Evolutionary conservation across 1,284 basidiomycete genomes (phyloP).

Genomic region (Meripilus lineatus): DNA sequence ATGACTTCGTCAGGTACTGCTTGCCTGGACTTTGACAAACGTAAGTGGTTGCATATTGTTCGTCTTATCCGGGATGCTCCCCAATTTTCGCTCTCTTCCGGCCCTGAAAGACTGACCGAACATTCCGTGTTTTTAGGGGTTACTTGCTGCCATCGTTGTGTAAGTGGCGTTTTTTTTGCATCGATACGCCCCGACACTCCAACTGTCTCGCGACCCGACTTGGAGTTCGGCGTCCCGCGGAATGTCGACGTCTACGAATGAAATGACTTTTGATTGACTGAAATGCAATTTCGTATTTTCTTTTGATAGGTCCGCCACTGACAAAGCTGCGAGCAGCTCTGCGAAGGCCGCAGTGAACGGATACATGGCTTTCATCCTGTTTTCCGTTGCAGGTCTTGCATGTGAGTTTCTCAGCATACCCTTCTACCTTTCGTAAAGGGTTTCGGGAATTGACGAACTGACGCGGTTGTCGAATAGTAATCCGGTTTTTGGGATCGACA

Average conservation of each 20-base stretch:
- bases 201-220: conserved; percentile 1
- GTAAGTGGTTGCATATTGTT: conserved; percentile 31
- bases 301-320: conserved; percentile 44
- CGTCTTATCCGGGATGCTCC: neutral
- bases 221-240: conserved; percentile 1
- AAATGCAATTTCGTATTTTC: conserved; percentile 14
- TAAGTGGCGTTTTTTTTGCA: conserved; percentile 24
- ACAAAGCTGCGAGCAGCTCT: conserved; percentile 35
- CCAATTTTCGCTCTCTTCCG: conserved; percentile 7
- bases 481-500: conserved; percentile 79
- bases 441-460: neutral
- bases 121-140: conserved; percentile 37
- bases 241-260: conserved; percentile 7
- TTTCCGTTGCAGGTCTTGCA: conserved; percentile 82
- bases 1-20: conserved; percentile 43
- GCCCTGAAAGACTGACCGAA: conserved; percentile 5
- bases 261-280: neutral
- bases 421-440: neutral
- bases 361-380: conserved; percentile 80
- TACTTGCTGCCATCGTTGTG: conserved; percentile 71
- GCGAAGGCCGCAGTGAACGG: conserved; percentile 58
- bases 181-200: too few relatives aligned
- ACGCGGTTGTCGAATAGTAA: conserved; percentile 39
- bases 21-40: conserved; percentile 84
- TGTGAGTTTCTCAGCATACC: conserved; percentile 46